phyloP scores from a whole-genome alignment of 805 yeast genomes.

The Candida sithepensis region DNA sequence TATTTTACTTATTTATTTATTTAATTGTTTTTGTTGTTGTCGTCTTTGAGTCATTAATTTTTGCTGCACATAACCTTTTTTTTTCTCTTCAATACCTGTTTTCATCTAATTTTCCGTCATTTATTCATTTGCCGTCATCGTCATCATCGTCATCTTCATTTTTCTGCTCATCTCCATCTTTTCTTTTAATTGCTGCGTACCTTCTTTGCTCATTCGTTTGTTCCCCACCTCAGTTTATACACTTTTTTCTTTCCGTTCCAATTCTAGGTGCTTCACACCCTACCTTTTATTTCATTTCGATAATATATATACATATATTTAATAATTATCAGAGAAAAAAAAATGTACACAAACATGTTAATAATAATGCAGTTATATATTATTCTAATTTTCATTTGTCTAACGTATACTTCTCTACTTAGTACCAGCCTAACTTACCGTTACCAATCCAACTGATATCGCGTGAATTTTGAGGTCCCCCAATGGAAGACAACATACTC shows the following conservation, averaged over 20 bases:
- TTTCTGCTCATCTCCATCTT: background rate
- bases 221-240: background rate
- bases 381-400: background rate
- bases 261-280: too few species aligned
- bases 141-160: background rate
- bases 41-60: too few species aligned
- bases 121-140: background rate
- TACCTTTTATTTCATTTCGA: too few species aligned
- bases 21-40: too few species aligned
- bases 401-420: background rate
- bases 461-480: background rate
- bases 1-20: too few species aligned
- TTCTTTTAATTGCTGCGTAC: background rate
- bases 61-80: too few species aligned
- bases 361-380: too few species aligned
- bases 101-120: too few species aligned
- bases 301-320: too few species aligned
- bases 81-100: too few species aligned
- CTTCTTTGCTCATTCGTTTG: background rate
- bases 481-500: slow-evolving; percentile 18
- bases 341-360: too few species aligned
- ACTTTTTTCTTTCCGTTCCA: background rate
- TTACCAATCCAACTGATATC: slow-evolving; percentile 23
- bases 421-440: slow-evolving; percentile 29
- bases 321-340: too few species aligned